These are phyloP conservation scores for Phaffomyces opuntiae DNA, from an alignment of 805 yeast species.

Conservation along the genomic window DNA sequence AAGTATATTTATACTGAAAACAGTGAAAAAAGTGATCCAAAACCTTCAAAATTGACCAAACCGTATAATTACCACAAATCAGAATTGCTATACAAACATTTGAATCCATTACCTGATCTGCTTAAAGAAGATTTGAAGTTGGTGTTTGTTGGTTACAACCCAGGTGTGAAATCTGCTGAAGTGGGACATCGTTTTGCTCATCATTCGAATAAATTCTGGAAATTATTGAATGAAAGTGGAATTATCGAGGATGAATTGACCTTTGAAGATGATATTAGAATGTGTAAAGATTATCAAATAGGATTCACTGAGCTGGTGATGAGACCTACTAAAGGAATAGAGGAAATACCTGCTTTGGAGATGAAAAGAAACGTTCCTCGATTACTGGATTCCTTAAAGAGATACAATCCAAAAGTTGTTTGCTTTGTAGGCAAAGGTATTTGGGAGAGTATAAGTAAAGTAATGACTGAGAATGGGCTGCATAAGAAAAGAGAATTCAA, in stretches of 20 bases:
- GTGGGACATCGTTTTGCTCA: constrained; percentile 72
- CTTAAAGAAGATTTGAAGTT: constrained; percentile 25
- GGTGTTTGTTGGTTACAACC: constrained; percentile 67
- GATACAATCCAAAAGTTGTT: constrained; percentile 33
- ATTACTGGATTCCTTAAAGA: constrained; percentile 38
- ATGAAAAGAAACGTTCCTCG: constrained; percentile 48
- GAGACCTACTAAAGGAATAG: constrained; percentile 54
- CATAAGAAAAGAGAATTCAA: constrained; percentile 31
- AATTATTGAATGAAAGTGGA: constrained; percentile 45
- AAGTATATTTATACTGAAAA: neutral
- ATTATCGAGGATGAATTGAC: constrained; percentile 25
- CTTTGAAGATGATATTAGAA: constrained; percentile 32
- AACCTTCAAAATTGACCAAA: neutral
- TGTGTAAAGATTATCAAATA: constrained; percentile 33
- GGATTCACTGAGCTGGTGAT: constrained; percentile 71
- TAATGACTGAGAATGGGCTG: constrained; percentile 10
- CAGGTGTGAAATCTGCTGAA: constrained; percentile 55
- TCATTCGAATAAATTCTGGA: constrained; percentile 63
- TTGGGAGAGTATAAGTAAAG: constrained; percentile 52
- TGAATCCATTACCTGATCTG: constrained; percentile 19
- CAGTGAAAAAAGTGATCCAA: neutral
- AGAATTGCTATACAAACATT: neutral
- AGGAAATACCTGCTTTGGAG: constrained; percentile 45
- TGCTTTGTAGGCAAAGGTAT: constrained; percentile 71
- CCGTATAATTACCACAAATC: neutral